These are phyloP conservation scores for Ceratobasidium papillatum DNA, from an alignment of 1,284 basidiomycete genomes.

Conservation along the genomic window DNA sequence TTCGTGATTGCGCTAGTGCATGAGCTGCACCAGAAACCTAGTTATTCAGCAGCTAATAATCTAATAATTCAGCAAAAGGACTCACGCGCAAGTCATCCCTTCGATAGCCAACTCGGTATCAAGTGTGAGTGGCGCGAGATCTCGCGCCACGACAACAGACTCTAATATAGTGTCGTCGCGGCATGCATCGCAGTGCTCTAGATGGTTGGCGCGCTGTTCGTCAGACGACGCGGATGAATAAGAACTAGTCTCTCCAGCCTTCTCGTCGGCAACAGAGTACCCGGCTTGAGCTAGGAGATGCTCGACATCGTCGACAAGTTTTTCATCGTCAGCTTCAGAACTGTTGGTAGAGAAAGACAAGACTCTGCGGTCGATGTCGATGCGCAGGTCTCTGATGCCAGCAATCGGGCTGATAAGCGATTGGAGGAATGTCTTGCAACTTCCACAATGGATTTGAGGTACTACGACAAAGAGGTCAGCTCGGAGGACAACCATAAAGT, in stretches of 20 bases:
- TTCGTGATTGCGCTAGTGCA: slow-evolving; percentile 38
- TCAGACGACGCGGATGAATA: background rate
- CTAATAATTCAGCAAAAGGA: background rate
- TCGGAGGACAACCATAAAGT: background rate
- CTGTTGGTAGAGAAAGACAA: slow-evolving; percentile 15
- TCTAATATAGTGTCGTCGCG: slow-evolving; percentile 28
- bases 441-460: slow-evolving; percentile 32
- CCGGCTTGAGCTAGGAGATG: slow-evolving; percentile 22
- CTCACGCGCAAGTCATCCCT: slow-evolving; percentile 43
- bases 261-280: slow-evolving; percentile 22
- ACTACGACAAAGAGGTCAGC: slow-evolving; percentile 5
- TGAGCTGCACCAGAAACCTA: slow-evolving; percentile 10
- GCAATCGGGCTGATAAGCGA: slow-evolving; percentile 17
- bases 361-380: slow-evolving; percentile 22
- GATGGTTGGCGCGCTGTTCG: background rate
- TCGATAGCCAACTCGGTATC: slow-evolving; percentile 41
- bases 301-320: slow-evolving; percentile 27
- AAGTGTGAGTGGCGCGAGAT: slow-evolving; percentile 4
- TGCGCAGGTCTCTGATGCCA: slow-evolving; percentile 13
- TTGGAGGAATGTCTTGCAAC: slow-evolving; percentile 32
- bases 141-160: slow-evolving; percentile 18
- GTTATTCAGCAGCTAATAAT: background rate
- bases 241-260: slow-evolving; percentile 9
- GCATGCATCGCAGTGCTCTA: slow-evolving; percentile 39
- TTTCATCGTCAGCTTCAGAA: background rate